phyloP scores from a whole-genome alignment of 495 filamentous ascomycete genomes.

The Durotheca rogersii region DNA sequence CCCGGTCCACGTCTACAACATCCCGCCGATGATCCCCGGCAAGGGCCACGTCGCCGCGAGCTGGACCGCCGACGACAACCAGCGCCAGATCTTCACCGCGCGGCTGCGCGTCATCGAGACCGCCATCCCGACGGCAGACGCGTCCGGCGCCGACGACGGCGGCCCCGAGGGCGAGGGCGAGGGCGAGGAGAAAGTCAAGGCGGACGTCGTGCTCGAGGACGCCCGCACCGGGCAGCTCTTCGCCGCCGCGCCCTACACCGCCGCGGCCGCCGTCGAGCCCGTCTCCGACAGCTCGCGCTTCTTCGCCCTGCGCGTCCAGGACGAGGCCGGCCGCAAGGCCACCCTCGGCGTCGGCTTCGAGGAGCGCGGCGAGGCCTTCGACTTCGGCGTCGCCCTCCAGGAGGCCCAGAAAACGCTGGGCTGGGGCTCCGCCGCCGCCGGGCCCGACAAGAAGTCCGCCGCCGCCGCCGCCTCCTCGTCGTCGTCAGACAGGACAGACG shows the following conservation, averaged over 20 bases:
- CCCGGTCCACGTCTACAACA: conserved; percentile 75
- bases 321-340: conserved; percentile 67
- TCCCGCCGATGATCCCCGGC: conserved; percentile 68
- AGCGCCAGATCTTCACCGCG: conserved; percentile 76
- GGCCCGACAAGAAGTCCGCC: conserved; percentile 31
- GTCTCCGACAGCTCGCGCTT: conserved; percentile 73
- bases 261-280: conserved; percentile 61
- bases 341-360: conserved; percentile 82
- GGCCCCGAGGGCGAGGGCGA: conserved; percentile 31
- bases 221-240: conserved; percentile 67
- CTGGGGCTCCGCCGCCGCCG: conserved; percentile 19
- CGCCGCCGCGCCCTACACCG: conserved; percentile 73
- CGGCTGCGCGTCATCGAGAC: conserved; percentile 79
- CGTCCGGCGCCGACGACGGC: conserved; percentile 27
- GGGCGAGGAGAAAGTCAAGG: conserved; percentile 58
- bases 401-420: conserved; percentile 64
- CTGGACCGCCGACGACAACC: conserved; percentile 71
- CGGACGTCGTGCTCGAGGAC: conserved; percentile 76
- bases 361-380: conserved; percentile 78
- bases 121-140: conserved; percentile 44
- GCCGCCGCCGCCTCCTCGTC: conserved; percentile 12
- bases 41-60: conserved; percentile 70
- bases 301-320: conserved; percentile 76
- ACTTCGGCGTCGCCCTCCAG: conserved; percentile 77
- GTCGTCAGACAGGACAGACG: conserved; percentile 42